Conservation (phyloP, 345 rosid genomes). For the Pseudoturritis turrita region DNA sequence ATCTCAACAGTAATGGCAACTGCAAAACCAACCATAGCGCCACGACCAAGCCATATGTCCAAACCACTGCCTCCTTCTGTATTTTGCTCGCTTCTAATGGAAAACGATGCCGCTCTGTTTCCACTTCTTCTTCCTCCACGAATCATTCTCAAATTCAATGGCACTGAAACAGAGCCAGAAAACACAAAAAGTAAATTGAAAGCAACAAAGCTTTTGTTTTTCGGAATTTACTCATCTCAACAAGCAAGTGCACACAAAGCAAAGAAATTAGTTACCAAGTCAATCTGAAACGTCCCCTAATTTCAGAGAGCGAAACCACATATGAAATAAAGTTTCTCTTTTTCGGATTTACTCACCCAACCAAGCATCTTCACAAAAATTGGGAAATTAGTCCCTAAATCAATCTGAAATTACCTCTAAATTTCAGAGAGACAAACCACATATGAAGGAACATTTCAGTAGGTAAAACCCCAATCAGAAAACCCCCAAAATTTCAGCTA, state of each 20-base stretch:
- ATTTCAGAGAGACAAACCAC: not conserved
- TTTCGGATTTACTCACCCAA: not conserved
- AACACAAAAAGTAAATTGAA: not conserved
- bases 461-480: not conserved
- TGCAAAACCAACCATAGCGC: slow-evolving; percentile 91
- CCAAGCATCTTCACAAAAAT: not conserved
- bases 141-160: slow-evolving; percentile 38
- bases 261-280: too few relatives aligned
- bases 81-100: slow-evolving; percentile 69
- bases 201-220: too few relatives aligned
- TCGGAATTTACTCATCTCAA: too few relatives aligned
- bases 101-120: slow-evolving; percentile 40
- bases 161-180: slow-evolving; percentile 20
- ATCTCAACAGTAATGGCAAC: slow-evolving; percentile 67
- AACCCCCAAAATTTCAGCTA: not conserved
- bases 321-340: not conserved
- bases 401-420: not conserved
- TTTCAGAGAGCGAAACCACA: too few relatives aligned
- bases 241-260: too few relatives aligned
- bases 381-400: not conserved
- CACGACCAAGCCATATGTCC: slow-evolving; percentile 89
- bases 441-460: not conserved
- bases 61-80: slow-evolving; percentile 47
- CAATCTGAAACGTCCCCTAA: too few relatives aligned
- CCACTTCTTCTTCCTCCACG: slow-evolving; percentile 28